These are phyloP conservation scores for Calendula officinalis DNA, from an alignment of 129 eudicot genomes.

Conservation along the genomic window DNA sequence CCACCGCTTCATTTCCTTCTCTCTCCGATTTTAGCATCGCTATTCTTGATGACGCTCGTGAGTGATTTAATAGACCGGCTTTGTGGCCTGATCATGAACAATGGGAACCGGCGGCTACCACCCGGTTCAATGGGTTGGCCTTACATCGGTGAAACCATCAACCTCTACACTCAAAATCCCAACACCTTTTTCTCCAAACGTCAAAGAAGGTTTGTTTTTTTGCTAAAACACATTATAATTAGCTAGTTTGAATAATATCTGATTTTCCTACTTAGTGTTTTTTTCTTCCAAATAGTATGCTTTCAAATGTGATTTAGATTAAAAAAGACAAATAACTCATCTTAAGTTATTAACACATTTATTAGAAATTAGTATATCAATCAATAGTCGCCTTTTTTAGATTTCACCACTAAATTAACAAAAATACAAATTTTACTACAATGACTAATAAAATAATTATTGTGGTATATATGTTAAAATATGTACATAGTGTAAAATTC, in stretches of 20 bases:
- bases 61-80: slow-evolving; percentile 4
- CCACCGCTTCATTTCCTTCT: slow-evolving; percentile 12
- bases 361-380: no score
- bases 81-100: neutral
- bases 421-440: no score
- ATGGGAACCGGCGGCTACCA: slow-evolving; percentile 43
- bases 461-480: no score
- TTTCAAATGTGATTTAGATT: neutral
- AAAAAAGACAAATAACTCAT: neutral
- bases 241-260: no score
- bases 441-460: no score
- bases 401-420: no score
- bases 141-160: slow-evolving; percentile 82
- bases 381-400: neutral
- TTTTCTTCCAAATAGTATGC: neutral
- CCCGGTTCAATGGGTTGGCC: slow-evolving; percentile 99
- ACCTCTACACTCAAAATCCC: slow-evolving; percentile 76
- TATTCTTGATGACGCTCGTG: slow-evolving; percentile 2
- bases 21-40: slow-evolving; percentile 1
- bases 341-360: no score
- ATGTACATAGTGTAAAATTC: no score
- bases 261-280: no score
- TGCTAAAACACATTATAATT: neutral
- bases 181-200: slow-evolving; percentile 69
- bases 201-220: slow-evolving; percentile 44